These are phyloP conservation scores for Sophora flavescens DNA, from an alignment of 306 rosid species.

Conservation along the genomic window DNA sequence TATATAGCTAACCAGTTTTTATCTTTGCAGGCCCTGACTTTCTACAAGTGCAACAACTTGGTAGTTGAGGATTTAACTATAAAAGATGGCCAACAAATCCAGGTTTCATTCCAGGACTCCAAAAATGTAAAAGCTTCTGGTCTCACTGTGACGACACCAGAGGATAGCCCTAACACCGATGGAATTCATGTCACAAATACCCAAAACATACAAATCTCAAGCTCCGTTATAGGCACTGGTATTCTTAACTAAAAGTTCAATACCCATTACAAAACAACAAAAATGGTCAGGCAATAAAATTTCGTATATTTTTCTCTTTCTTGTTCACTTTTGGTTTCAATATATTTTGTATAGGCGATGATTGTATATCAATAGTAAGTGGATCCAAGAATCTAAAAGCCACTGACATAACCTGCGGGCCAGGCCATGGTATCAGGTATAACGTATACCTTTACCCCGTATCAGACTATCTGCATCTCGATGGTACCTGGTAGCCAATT, in stretches of 20 bases:
- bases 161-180: conserved; percentile 77
- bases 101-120: conserved; percentile 58
- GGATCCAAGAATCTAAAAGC: conserved; percentile 70
- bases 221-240: conserved; percentile 67
- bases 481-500: background rate
- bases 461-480: too few species aligned
- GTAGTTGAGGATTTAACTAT: conserved; percentile 54
- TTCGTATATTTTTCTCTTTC: background rate
- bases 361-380: conserved; percentile 82
- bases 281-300: background rate
- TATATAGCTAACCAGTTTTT: background rate
- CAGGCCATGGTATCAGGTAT: conserved; percentile 94
- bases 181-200: conserved; percentile 76
- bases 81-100: conserved; percentile 68
- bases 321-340: conserved; percentile 31
- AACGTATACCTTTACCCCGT: conserved; percentile 44
- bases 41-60: conserved; percentile 55
- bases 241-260: background rate
- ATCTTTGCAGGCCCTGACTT: conserved; percentile 69
- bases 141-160: conserved; percentile 63
- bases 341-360: conserved; percentile 64
- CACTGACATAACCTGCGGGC: conserved; percentile 74
- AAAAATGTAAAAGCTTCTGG: conserved; percentile 51
- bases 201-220: conserved; percentile 63
- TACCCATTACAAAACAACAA: background rate